Conservation (phyloP, 805 yeast species). For the Saturnispora quitensis region DNA sequence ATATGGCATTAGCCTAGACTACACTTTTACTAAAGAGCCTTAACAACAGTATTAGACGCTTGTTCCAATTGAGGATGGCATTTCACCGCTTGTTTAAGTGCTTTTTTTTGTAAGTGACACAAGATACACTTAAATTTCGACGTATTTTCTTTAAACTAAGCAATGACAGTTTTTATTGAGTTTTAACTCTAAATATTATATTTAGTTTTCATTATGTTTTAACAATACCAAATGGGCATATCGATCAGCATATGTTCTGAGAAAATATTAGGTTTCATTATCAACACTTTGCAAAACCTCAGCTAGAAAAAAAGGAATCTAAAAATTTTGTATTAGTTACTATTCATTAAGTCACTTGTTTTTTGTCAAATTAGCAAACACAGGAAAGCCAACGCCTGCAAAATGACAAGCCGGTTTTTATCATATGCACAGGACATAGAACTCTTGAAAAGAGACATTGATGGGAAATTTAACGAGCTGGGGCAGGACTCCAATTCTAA, state of each 20-base stretch:
- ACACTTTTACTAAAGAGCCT: too few species aligned
- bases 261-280: not conserved
- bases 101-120: too few species aligned
- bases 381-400: not conserved
- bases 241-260: too few species aligned
- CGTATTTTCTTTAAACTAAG: not conserved
- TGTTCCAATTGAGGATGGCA: too few species aligned
- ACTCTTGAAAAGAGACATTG: conserved; percentile 1
- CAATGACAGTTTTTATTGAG: not conserved
- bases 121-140: too few species aligned
- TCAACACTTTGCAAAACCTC: not conserved
- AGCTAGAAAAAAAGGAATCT: not conserved
- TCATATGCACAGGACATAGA: conserved; percentile 7
- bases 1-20: too few species aligned
- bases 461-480: not conserved
- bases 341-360: not conserved
- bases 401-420: conserved; percentile 3
- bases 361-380: not conserved
- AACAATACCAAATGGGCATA: not conserved
- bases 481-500: not conserved
- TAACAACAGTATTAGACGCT: too few species aligned
- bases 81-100: too few species aligned
- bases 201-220: not conserved
- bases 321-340: not conserved
- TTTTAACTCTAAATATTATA: not conserved